These are phyloP conservation scores for Fusarium falciforme DNA, from an alignment of 2,329 filamentous ascomycete species.

Conservation along the genomic window DNA sequence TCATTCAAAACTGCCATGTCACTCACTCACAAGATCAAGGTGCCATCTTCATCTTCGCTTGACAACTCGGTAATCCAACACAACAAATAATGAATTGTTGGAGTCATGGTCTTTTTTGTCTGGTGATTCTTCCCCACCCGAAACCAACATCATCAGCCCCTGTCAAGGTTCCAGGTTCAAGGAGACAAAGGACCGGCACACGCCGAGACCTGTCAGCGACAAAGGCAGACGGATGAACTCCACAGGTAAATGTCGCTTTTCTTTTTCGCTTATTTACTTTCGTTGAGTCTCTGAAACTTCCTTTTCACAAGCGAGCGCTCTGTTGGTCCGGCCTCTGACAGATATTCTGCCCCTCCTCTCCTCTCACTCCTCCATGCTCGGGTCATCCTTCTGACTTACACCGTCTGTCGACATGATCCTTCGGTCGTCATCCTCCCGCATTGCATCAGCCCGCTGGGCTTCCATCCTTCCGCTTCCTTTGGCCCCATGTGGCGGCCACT, in stretches of 20 bases:
- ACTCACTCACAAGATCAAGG: neutral
- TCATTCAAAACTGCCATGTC: slow-evolving; percentile 8
- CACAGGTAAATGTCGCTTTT: neutral
- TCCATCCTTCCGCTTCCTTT: neutral
- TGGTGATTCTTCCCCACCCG: slow-evolving; percentile 8
- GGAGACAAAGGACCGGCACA: neutral
- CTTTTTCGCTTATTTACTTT: neutral
- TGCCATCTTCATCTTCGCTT: neutral
- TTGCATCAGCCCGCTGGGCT: slow-evolving; percentile 14
- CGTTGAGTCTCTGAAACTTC: slow-evolving; percentile 8
- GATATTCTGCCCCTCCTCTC: neutral
- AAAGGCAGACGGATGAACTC: neutral
- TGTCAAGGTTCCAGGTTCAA: neutral
- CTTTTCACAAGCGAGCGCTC: neutral
- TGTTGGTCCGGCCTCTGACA: neutral
- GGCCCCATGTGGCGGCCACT: neutral
- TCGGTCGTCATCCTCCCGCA: slow-evolving; percentile 8
- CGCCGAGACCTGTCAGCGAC: neutral
- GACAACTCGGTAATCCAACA: slow-evolving; percentile 3
- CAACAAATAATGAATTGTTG: neutral
- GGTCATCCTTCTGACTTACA: slow-evolving; percentile 2
- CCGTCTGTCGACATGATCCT: slow-evolving; percentile 18
- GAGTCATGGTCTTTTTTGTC: slow-evolving; percentile 8
- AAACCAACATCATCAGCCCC: neutral
- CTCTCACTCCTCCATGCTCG: slow-evolving; percentile 1